These are phyloP conservation scores for Trichosporon faecale DNA, from an alignment of 1,284 basidiomycete genomes.

Conservation along the genomic window DNA sequence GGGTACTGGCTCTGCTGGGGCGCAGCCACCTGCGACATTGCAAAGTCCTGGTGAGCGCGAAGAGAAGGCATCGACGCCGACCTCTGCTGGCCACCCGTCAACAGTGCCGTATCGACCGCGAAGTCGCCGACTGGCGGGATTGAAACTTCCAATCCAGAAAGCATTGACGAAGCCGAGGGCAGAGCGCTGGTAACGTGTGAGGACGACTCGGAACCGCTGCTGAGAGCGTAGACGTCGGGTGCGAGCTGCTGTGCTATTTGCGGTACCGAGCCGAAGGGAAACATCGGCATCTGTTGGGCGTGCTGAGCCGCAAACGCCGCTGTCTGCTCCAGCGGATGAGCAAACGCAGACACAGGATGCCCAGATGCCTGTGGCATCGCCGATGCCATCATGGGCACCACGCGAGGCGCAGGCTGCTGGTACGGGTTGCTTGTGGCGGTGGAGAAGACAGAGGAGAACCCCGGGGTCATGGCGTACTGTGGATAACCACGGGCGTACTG, in stretches of 20 bases:
- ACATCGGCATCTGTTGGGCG: neutral
- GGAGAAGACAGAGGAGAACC: neutral
- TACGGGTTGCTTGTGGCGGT: neutral
- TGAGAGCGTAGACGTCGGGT: neutral
- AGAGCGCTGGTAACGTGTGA: neutral
- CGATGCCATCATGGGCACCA: neutral
- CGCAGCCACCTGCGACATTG: neutral
- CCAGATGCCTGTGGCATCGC: neutral
- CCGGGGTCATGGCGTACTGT: neutral
- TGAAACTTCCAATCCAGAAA: neutral
- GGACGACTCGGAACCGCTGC: neutral
- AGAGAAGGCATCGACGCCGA: neutral
- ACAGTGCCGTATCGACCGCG: neutral
- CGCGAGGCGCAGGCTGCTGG: slow-evolving; percentile 4
- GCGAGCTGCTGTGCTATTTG: slow-evolving; percentile 1
- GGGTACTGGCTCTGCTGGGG: neutral
- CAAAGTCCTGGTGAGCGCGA: neutral
- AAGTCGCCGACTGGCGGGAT: neutral
- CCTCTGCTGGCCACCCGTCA: neutral
- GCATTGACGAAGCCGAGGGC: neutral
- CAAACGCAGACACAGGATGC: neutral
- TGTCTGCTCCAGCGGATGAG: neutral
- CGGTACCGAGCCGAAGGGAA: neutral
- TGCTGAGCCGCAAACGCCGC: neutral
- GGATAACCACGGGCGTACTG: neutral